phyloP scores from a whole-genome alignment of 163 green algal genomes.

The Chlamydomonas reinhardtii region DNA sequence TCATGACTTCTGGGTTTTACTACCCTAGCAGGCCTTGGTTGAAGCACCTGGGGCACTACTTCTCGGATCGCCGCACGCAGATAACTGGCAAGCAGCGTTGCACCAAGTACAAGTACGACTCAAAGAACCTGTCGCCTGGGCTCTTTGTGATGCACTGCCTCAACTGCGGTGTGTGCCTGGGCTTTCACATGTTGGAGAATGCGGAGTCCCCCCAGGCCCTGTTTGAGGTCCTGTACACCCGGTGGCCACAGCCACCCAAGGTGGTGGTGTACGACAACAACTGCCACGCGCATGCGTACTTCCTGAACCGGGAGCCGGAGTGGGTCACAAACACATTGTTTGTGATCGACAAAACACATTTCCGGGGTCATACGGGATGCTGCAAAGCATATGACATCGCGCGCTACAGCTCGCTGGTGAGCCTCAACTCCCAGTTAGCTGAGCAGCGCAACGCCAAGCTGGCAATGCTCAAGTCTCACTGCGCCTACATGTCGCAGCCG shows the following conservation, averaged over 20 bases:
- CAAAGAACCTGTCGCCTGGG: too few relatives aligned
- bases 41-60: not conserved
- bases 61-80: not conserved
- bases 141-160: too few relatives aligned
- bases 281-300: too few relatives aligned
- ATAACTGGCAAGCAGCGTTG: not conserved
- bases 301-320: too few relatives aligned
- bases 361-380: not conserved
- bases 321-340: too few relatives aligned
- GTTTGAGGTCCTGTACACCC: not conserved
- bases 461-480: conserved; percentile 1
- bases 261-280: too few relatives aligned
- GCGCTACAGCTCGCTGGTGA: not conserved
- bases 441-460: not conserved
- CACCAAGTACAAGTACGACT: too few relatives aligned
- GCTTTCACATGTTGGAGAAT: not conserved
- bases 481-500: conserved; percentile 1
- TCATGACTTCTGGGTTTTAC: not conserved
- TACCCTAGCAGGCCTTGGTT: not conserved
- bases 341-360: too few relatives aligned
- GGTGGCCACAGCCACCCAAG: too few relatives aligned
- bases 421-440: not conserved
- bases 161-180: too few relatives aligned
- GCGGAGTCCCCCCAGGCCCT: not conserved
- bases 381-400: not conserved